These are phyloP conservation scores for Sorghum bicolor DNA, from an alignment of 176 grass and related monocot species.

Conservation along the genomic window DNA sequence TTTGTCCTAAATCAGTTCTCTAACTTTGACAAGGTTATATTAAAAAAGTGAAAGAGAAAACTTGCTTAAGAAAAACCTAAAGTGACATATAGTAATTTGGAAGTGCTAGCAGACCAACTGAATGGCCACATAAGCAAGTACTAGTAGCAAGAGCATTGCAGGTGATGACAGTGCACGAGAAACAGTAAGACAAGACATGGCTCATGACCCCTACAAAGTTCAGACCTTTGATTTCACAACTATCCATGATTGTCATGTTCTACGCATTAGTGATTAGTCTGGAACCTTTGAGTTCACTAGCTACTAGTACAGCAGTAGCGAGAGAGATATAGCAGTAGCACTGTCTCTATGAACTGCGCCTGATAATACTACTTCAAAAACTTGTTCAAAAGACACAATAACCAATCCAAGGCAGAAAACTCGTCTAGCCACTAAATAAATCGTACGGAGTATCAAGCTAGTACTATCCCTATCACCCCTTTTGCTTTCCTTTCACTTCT, in stretches of 20 bases:
- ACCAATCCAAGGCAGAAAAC: not conserved
- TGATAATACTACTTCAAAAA: not conserved
- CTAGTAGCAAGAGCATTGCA: not conserved
- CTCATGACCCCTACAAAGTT: not conserved
- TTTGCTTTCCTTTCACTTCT: not conserved
- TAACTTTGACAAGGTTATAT: not conserved
- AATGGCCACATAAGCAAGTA: not conserved
- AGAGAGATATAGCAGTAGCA: not conserved
- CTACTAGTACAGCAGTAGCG: too few species aligned
- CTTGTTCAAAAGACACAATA: not conserved
- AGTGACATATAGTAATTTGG: not conserved
- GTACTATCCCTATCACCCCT: not conserved
- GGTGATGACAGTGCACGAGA: not conserved
- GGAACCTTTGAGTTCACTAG: not conserved
- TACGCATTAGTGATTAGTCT: not conserved
- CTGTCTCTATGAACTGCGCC: not conserved
- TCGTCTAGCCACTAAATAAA: not conserved
- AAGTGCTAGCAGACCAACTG: not conserved
- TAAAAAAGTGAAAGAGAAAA: too few species aligned
- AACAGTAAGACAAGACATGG: not conserved
- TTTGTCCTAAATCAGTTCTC: not conserved
- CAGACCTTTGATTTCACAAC: not conserved
- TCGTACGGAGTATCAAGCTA: not conserved
- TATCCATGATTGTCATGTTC: not conserved
- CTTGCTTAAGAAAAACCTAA: not conserved